These are phyloP conservation scores for Salvia hispanica DNA, from an alignment of 257 asterid species.

Conservation along the genomic window DNA sequence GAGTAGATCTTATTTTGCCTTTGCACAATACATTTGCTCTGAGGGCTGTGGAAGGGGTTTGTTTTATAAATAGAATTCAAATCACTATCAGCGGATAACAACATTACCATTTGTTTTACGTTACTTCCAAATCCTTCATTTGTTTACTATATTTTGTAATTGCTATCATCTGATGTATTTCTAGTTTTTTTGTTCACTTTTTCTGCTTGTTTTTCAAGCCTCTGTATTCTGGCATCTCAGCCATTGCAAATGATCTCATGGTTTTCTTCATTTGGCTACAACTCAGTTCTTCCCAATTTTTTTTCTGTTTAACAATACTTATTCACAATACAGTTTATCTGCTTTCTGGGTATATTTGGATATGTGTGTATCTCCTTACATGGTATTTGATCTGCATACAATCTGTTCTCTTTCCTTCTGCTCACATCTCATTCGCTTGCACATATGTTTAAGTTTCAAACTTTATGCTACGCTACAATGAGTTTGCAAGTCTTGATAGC, in stretches of 20 bases:
- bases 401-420: not conserved
- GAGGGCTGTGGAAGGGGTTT: not conserved
- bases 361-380: not conserved
- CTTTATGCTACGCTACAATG: not conserved
- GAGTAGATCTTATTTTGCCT: no score
- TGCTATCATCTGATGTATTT: no score
- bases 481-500: conserved; percentile 23
- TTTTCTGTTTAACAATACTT: not conserved
- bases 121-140: no score
- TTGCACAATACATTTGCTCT: no score
- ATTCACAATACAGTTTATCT: not conserved
- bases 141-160: no score
- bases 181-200: no score
- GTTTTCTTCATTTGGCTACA: not conserved
- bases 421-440: not conserved
- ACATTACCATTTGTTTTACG: no score
- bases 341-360: not conserved
- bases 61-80: not conserved
- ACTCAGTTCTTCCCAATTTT: not conserved
- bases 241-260: not conserved
- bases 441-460: not conserved
- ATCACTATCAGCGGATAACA: not conserved
- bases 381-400: not conserved
- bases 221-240: not conserved
- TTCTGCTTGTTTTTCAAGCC: not conserved